phyloP scores from a whole-genome alignment of 345 rosid species.

The Populus euphratica region DNA sequence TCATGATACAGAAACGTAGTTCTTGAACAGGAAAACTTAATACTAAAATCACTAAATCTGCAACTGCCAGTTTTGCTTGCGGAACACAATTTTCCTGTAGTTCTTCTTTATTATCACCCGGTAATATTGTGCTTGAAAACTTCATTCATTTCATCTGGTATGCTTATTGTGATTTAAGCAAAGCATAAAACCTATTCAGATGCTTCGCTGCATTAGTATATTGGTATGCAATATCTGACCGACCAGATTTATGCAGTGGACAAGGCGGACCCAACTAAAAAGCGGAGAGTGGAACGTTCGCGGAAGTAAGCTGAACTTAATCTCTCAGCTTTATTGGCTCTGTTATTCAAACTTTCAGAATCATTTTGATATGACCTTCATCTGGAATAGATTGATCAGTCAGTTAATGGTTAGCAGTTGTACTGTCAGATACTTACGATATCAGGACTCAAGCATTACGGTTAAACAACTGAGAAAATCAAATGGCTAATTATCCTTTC shows the following conservation, averaged over 20 bases:
- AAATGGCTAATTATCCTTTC: not conserved
- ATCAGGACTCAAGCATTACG: not conserved
- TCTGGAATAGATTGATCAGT: not conserved
- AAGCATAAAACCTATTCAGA: not conserved
- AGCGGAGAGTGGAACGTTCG: slow-evolving; percentile 70
- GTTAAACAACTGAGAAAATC: not conserved
- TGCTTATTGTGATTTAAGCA: not conserved
- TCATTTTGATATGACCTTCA: not conserved
- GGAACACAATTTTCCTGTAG: too few relatives aligned
- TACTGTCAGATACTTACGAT: not conserved
- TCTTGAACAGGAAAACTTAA: not conserved
- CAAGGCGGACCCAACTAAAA: slow-evolving; percentile 64
- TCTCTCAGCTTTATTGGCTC: not conserved
- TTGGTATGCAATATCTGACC: slow-evolving; percentile 18
- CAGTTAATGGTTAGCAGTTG: not conserved
- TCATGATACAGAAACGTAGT: not conserved
- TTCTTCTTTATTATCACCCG: too few relatives aligned
- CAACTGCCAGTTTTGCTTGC: not conserved
- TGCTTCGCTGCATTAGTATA: not conserved
- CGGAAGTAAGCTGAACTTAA: slow-evolving; percentile 49
- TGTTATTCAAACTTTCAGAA: not conserved
- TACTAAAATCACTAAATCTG: not conserved
- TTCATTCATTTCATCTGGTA: not conserved
- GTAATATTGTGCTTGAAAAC: too few relatives aligned
- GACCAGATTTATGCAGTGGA: slow-evolving; percentile 42